Evolutionary conservation across 192 early-diverging fungal genomes (phyloP).

Genomic region (Podila epigama): DNA sequence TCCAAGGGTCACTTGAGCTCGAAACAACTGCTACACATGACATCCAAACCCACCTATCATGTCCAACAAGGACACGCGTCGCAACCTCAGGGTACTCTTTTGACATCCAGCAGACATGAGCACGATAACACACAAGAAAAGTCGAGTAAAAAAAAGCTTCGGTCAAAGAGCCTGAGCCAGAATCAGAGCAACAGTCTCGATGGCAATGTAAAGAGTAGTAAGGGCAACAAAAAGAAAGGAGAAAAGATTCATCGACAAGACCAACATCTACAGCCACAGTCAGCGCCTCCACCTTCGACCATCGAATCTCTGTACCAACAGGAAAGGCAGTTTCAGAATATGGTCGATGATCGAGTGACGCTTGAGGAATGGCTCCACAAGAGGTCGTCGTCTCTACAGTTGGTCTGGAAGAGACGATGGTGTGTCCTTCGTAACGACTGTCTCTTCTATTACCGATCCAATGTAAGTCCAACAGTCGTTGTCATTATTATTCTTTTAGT

Average conservation of each 20-base stretch:
- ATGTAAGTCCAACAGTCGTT: too few relatives aligned
- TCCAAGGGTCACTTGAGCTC: not conserved
- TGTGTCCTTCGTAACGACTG: slow-evolving; percentile 31
- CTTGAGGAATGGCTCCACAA: slow-evolving; percentile 41
- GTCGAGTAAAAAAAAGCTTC: not conserved
- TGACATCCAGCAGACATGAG: not conserved
- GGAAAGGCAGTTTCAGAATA: not conserved
- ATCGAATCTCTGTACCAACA: slow-evolving; percentile 10
- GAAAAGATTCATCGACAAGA: not conserved
- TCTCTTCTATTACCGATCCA: slow-evolving; percentile 23
- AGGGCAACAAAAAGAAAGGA: not conserved
- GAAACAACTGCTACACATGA: not conserved
- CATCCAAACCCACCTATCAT: not conserved
- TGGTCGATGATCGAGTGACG: slow-evolving; percentile 10
- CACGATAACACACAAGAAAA: not conserved
- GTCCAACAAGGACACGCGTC: not conserved
- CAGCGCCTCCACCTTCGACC: slow-evolving; percentile 4
- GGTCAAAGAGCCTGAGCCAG: not conserved
- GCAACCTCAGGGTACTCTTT: too few relatives aligned
- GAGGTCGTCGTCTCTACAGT: slow-evolving; percentile 15
- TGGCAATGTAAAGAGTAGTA: not conserved
- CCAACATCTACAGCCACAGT: not conserved
- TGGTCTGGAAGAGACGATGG: slow-evolving; percentile 43
- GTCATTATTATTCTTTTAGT: too few relatives aligned
- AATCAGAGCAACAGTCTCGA: too few relatives aligned